Conservation (phyloP, 2,329 filamentous ascomycete species). For the Apiospora hydei region DNA sequence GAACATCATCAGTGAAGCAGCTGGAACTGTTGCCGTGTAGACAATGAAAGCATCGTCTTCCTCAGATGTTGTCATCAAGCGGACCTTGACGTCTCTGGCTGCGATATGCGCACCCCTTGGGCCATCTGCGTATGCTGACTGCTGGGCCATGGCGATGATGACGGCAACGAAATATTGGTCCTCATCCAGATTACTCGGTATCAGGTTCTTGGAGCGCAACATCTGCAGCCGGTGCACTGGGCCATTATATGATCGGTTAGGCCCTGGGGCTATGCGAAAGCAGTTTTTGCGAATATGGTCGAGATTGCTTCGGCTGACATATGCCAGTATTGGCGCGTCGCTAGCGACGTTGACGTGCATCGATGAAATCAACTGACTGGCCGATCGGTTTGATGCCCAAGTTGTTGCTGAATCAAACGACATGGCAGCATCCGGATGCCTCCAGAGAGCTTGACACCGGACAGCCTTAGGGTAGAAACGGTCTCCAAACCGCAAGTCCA, state of each 20-base stretch:
- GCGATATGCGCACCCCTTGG: conserved; percentile 30
- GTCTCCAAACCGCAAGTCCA: conserved; percentile 58
- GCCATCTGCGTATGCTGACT: conserved; percentile 53
- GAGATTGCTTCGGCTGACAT: conserved; percentile 57
- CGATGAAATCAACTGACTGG: conserved; percentile 34
- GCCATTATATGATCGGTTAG: conserved; percentile 49
- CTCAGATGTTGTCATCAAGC: conserved; percentile 55
- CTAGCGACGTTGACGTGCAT: conserved; percentile 35
- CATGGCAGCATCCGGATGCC: conserved; percentile 40
- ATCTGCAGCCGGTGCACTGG: conserved; percentile 57
- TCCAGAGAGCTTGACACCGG: conserved; percentile 60
- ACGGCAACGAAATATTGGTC: conserved; percentile 61
- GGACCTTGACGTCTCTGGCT: conserved; percentile 55
- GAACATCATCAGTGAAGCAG: conserved; percentile 58
- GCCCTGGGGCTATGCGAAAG: conserved; percentile 53
- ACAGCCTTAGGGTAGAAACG: conserved; percentile 53
- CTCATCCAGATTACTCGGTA: conserved; percentile 56
- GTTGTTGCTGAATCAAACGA: conserved; percentile 48
- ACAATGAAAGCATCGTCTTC: conserved; percentile 60
- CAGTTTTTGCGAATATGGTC: conserved; percentile 54
- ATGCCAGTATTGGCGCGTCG: conserved; percentile 50
- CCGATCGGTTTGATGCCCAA: conserved; percentile 43
- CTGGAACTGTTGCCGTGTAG: conserved; percentile 58
- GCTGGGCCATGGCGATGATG: conserved; percentile 65
- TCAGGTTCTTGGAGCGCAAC: conserved; percentile 54